Evolutionary conservation across 2,329 filamentous ascomycete genomes (phyloP).

Genomic region (Ilyonectria mors-panacis): DNA sequence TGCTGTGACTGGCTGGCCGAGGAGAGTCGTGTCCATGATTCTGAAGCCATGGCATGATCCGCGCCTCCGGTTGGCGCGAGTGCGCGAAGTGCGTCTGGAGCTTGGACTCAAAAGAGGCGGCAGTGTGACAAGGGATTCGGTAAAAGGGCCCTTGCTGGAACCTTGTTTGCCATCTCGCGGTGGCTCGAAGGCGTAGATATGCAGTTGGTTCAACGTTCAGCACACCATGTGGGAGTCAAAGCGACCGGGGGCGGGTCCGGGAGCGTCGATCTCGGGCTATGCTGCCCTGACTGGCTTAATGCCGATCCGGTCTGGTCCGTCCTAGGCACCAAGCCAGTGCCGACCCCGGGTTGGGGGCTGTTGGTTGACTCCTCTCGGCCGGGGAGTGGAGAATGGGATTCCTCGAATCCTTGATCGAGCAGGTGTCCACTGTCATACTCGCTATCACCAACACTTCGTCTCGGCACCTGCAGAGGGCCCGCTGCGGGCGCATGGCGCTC

Average conservation of each 20-base stretch:
- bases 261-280: constrained; percentile 37
- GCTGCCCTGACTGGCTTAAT: constrained; percentile 37
- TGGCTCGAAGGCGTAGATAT: constrained; percentile 33
- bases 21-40: constrained; percentile 16
- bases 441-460: constrained; percentile 40
- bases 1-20: constrained; percentile 21
- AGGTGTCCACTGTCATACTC: constrained; percentile 32
- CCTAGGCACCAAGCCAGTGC: constrained; percentile 7
- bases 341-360: constrained; percentile 22
- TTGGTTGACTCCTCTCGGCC: constrained; percentile 38
- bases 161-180: constrained; percentile 21
- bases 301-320: constrained; percentile 36
- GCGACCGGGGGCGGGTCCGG: constrained; percentile 35
- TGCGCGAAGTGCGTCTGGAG: constrained; percentile 30
- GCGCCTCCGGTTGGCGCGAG: constrained; percentile 34
- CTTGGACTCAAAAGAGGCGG: constrained; percentile 27
- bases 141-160: constrained; percentile 29
- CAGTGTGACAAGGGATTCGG: constrained; percentile 28
- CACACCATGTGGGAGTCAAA: constrained; percentile 32
- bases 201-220: constrained; percentile 45
- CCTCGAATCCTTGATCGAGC: constrained; percentile 32
- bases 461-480: background rate
- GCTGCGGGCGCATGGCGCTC: background rate
- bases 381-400: constrained; percentile 27
- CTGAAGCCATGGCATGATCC: constrained; percentile 40